phyloP scores from a whole-genome alignment of 495 filamentous ascomycete genomes.

The Penicillium argentinense region DNA sequence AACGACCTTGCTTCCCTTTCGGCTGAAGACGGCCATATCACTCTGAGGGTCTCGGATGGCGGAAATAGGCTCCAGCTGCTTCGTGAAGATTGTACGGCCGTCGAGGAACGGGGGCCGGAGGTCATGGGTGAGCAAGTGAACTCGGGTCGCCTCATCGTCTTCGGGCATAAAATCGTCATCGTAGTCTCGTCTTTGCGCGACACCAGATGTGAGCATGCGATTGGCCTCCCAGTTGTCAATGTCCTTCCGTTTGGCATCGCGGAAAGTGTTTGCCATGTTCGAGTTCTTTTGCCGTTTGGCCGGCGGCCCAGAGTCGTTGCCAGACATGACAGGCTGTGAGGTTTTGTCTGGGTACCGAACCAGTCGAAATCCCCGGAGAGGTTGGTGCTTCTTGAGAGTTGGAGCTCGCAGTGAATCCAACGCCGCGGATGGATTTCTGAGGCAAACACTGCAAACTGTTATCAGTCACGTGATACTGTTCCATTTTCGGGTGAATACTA shows the following conservation, averaged over 20 bases:
- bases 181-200: slow-evolving; percentile 84
- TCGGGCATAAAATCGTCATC: slow-evolving; percentile 82
- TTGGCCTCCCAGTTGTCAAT: slow-evolving; percentile 98
- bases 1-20: slow-evolving; percentile 93
- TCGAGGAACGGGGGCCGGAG: slow-evolving; percentile 94
- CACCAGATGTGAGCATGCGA: slow-evolving; percentile 94
- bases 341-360: neutral
- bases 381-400: neutral
- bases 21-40: slow-evolving; percentile 98
- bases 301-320: slow-evolving; percentile 39
- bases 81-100: slow-evolving; percentile 92
- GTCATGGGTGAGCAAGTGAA: slow-evolving; percentile 93
- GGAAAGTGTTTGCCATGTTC: slow-evolving; percentile 39
- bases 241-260: slow-evolving; percentile 77
- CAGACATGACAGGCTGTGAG: slow-evolving; percentile 34
- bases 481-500: neutral
- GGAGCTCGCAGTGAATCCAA: neutral
- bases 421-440: slow-evolving; percentile 1
- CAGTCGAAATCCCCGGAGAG: neutral
- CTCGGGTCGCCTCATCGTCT: slow-evolving; percentile 85
- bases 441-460: slow-evolving; percentile 30
- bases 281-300: slow-evolving; percentile 45
- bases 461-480: slow-evolving; percentile 22
- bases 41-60: slow-evolving; percentile 93
- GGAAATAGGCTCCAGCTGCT: slow-evolving; percentile 92